Evolutionary conservation across 768 basidiomycete genomes (phyloP), one percentile per base, ranked within the genome.

Genomic region (Candolleomyces eurysporus): DNA sequence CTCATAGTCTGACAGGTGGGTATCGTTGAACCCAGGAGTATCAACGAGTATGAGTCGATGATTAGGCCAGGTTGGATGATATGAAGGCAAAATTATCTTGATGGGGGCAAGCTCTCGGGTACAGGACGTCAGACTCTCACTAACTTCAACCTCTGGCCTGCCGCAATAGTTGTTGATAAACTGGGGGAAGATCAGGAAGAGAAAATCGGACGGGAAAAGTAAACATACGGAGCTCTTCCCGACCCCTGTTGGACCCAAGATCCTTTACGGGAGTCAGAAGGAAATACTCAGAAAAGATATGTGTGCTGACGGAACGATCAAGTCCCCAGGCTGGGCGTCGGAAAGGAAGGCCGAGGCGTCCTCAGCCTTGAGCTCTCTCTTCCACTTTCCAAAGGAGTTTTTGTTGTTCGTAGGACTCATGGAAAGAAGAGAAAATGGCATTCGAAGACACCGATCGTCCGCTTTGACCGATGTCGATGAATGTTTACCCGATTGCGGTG

Each of bases 221-320:
- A 9, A 19, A 36, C 64, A 48, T 32, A 66, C 67, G 4, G 63
- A 61, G 49, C 67, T 68, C 60, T 68, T 68, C 43, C 69, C 69
- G 0, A 61, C 63, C 30, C 70, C 70, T 8, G 68, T 71, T 17
- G 53, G 60, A 4, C 60, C 60, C 53, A 61, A 31, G 17, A 61
- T 31, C 5, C 60, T 60, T 14, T 22, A 30, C 16, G n/a, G n/a
- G 21, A 21, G 45, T 57, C 19, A 51, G 42, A 54, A 39, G 17
- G 10, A 14, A 21, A 26, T n/a, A 26, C 30, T 21, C 49, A 16
- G 52, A 31, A 30, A 17, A 31, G 4, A 11, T 10, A 26, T 11
- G 8, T 11, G 30, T 11, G 19, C 59, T 60, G 50, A 61, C 60
- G 55, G 5, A 16, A 61, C 48, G 8, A 61, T 13, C 10, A 56